These are phyloP conservation scores for Ogataea corticis DNA, from an alignment of 805 yeast genomes.

Conservation along the genomic window DNA sequence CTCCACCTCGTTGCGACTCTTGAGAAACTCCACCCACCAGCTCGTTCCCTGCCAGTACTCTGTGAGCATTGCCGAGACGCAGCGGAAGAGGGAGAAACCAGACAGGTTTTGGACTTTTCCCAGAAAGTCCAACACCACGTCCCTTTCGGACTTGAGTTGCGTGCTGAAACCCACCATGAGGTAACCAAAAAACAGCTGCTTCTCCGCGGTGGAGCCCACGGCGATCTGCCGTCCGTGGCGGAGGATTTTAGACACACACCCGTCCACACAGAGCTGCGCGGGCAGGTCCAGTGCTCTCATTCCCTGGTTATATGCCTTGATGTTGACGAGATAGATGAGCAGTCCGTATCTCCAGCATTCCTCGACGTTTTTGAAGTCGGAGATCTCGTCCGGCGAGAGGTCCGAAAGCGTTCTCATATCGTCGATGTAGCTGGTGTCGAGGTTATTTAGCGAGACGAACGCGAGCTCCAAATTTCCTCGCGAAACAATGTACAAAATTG, in stretches of 20 bases:
- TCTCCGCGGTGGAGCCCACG: conserved; percentile 6
- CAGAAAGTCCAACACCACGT: conserved; percentile 4
- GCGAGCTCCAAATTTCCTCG: conserved; percentile 13
- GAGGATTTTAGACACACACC: conserved; percentile 13
- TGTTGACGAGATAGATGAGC: conserved; percentile 8
- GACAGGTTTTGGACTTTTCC: conserved; percentile 2
- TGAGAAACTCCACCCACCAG: conserved; percentile 11
- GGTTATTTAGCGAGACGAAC: not conserved
- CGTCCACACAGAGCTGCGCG: conserved; percentile 7
- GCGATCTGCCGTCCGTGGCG: conserved; percentile 5
- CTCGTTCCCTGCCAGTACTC: conserved; percentile 7
- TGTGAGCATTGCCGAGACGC: conserved; percentile 2
- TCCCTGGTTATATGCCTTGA: conserved; percentile 7
- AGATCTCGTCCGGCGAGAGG: conserved; percentile 4
- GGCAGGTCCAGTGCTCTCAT: not conserved
- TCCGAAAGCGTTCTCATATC: not conserved
- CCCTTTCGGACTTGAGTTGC: not conserved
- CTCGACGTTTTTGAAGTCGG: conserved; percentile 12
- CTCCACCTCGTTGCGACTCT: not conserved
- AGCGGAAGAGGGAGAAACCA: conserved; percentile 7
- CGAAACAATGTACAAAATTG: conserved; percentile 9
- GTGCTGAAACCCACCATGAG: conserved; percentile 14
- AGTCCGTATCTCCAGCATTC: conserved; percentile 12
- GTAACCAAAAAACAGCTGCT: conserved; percentile 12
- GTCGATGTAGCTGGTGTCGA: conserved; percentile 6